Evolutionary conservation across 2,329 filamentous ascomycete species (phyloP), one percentile per base, ranked within the genome.

Genomic region (Apiospora sp.): DNA sequence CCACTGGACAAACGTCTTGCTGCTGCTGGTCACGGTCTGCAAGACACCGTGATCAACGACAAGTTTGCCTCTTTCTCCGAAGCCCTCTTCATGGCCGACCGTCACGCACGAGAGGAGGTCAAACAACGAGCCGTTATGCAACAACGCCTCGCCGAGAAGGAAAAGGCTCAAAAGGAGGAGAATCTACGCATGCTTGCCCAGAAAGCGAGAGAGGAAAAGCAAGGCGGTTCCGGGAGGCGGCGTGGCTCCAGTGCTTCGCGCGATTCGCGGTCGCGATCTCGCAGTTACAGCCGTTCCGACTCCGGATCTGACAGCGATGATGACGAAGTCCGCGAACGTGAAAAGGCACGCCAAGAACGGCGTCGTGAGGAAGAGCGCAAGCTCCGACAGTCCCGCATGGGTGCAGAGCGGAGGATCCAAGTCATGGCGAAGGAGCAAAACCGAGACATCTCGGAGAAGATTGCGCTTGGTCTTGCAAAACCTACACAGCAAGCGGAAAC

Each of bases 31-130:
- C 90, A 96, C 78, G 94, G 94, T 0, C 82, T 99, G 75, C 95
- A 98, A 82, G 96, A 99, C 81, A 91, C 98, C 58, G 93, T 94
- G 8, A 98, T 99, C 84, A 98, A 98, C 84, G 96, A 99, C 86
- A 98, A 98, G 81, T 98, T 99, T 80, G 96, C 96, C 2, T 94
- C 97, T 79, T 97, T 99, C 80, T 93, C 95, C 0, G 96, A 99
- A 83, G 95, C 96, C 0, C 86, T 99, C 49, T 97, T 96, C 82
- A 97, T 96, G 75, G 96, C 96, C 1, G 96, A 99, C 81, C 89
- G 96, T 68, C 96, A 98, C 81, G 96, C 96, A 10, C 90, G 96
- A 79, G 96, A 99, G 80, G 96, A 99, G 82, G 96, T 99, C 71
- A 93, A 96, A 79, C 93, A 98, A 81, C 91, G 96, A 76, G 92